Percentiles rank a stretch among this genome's conserved stretches.
Evolutionary conservation across 495 filamentous ascomycete genomes (phyloP).

Genomic region (Zalerion maritima): DNA sequence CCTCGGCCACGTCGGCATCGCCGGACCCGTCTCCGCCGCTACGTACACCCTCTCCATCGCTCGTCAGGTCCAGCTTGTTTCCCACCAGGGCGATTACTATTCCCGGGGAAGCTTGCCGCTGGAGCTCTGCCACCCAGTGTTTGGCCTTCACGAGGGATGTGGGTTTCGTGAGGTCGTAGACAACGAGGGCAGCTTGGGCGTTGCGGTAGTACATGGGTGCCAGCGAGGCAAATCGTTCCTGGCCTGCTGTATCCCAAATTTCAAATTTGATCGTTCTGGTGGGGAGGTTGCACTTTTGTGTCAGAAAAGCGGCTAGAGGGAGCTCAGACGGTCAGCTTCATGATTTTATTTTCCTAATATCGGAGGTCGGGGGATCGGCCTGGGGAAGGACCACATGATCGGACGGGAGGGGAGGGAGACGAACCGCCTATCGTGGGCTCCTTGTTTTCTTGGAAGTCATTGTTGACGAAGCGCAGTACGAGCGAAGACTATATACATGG

Average conservation of each 20-base stretch:
- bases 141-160: slow-evolving; percentile 91
- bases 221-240: slow-evolving; percentile 92
- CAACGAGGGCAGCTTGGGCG: slow-evolving; percentile 93
- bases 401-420: slow-evolving; percentile 16
- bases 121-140: slow-evolving; percentile 97
- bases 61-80: slow-evolving; percentile 87
- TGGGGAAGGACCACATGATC: background rate
- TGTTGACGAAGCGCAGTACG: slow-evolving; percentile 96
- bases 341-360: background rate
- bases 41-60: slow-evolving; percentile 30
- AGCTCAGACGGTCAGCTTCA: slow-evolving; percentile 2
- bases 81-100: slow-evolving; percentile 97
- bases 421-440: slow-evolving; percentile 97
- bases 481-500: slow-evolving; percentile 63
- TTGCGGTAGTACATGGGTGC: slow-evolving; percentile 99
- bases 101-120: slow-evolving; percentile 91
- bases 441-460: slow-evolving; percentile 99
- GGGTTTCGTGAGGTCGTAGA: slow-evolving; percentile 96
- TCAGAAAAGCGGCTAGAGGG: slow-evolving; percentile 77
- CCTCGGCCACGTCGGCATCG: slow-evolving; percentile 30
- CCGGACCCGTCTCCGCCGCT: slow-evolving; percentile 18
- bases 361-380: slow-evolving; percentile 3
- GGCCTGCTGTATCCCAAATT: slow-evolving; percentile 98
- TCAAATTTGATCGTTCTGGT: slow-evolving; percentile 98
- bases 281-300: slow-evolving; percentile 94